phyloP scores from a whole-genome alignment of 306 rosid species.

The Quercus ilex region DNA sequence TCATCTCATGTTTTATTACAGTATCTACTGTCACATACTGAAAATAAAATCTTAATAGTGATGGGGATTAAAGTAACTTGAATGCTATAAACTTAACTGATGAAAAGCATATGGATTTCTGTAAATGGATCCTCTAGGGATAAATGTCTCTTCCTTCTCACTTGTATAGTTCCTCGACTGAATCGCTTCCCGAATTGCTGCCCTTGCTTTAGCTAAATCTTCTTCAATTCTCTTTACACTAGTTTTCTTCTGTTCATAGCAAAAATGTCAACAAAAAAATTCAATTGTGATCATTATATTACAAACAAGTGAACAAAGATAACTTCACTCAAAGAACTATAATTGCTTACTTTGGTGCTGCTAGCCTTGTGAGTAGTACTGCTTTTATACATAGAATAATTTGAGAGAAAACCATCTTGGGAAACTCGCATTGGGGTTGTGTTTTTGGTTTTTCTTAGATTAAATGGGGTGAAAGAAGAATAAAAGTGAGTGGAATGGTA shows the following conservation, averaged over 20 bases:
- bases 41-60: no score
- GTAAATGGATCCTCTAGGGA: constrained; percentile 55
- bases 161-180: constrained; percentile 18
- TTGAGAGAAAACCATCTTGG: constrained; percentile 1
- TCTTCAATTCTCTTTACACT: constrained; percentile 29
- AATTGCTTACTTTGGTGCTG: constrained; percentile 6
- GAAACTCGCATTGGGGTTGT: background rate
- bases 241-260: constrained; percentile 5
- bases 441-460: constrained; percentile 5
- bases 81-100: constrained; percentile 22
- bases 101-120: constrained; percentile 39
- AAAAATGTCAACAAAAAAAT: background rate
- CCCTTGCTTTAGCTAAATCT: constrained; percentile 42
- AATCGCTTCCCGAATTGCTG: constrained; percentile 37
- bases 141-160: constrained; percentile 23
- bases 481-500: background rate
- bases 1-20: no score
- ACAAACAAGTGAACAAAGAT: background rate
- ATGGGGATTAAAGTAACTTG: background rate
- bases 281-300: background rate
- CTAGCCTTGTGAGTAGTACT: background rate
- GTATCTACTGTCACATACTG: no score
- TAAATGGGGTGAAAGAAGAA: constrained; percentile 6
- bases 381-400: background rate
- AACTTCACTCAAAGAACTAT: background rate